Conservation (phyloP, 441 rosid genomes). For the Melianthus villosus region DNA sequence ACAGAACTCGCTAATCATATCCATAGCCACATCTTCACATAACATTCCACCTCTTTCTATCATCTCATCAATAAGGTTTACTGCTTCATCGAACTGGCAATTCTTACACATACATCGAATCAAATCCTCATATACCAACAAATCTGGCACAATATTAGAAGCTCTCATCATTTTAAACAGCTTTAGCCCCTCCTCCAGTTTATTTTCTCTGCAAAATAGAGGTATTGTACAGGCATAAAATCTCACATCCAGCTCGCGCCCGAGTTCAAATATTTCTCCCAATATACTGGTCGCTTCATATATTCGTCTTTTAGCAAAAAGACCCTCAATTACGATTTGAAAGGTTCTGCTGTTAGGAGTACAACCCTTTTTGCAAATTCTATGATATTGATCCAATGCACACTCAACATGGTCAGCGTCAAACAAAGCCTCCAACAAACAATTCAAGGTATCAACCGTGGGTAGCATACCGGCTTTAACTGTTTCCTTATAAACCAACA, state of each 20-base stretch:
- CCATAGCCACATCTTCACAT: constrained; percentile 13
- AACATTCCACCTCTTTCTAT: constrained; percentile 15
- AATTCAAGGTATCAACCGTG: constrained; percentile 26
- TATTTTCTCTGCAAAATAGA: constrained; percentile 25
- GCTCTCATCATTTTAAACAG: constrained; percentile 30
- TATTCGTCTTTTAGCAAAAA: constrained; percentile 13
- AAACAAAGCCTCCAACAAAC: constrained; percentile 30
- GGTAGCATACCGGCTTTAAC: constrained; percentile 34
- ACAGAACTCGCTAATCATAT: constrained; percentile 26
- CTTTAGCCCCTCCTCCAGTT: constrained; percentile 18
- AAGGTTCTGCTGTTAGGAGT: constrained; percentile 27
- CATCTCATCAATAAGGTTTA: constrained; percentile 26
- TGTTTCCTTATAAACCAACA: constrained; percentile 52
- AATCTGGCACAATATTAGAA: constrained; percentile 17
- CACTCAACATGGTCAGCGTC: constrained; percentile 20
- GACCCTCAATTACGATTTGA: constrained; percentile 27
- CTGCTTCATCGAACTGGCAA: constrained; percentile 22
- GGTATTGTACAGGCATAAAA: constrained; percentile 24
- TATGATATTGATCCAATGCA: constrained; percentile 35
- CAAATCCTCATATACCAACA: constrained; percentile 15
- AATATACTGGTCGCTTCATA: constrained; percentile 23
- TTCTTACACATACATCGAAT: constrained; percentile 24
- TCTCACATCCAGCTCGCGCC: constrained; percentile 13
- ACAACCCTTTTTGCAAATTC: constrained; percentile 33
- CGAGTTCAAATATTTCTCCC: constrained; percentile 21